Percentiles rank a stretch among this genome's conserved stretches.
Evolutionary conservation across 345 rosid genomes (phyloP).

Genomic region (Bruguiera parviflora): DNA sequence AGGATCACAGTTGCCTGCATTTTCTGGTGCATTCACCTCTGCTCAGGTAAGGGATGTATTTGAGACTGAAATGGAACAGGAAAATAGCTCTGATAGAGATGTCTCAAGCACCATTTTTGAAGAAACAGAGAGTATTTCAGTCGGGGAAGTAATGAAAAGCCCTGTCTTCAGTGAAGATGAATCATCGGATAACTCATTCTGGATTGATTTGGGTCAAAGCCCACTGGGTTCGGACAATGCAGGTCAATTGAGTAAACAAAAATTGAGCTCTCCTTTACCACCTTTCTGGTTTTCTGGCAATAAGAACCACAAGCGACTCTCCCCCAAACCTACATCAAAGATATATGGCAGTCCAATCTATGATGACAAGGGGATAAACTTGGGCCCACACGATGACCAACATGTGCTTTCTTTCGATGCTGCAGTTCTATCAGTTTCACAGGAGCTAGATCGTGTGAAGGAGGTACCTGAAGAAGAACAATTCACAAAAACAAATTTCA

Average conservation of each 20-base stretch:
- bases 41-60: slow-evolving; percentile 93
- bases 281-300: slow-evolving; percentile 66
- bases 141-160: slow-evolving; percentile 97
- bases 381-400: slow-evolving; percentile 41
- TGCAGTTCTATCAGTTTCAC: slow-evolving; percentile 85
- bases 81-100: slow-evolving; percentile 75
- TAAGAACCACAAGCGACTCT: slow-evolving; percentile 58
- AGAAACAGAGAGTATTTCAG: slow-evolving; percentile 83
- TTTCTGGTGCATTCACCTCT: slow-evolving; percentile 86
- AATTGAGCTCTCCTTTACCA: slow-evolving; percentile 56
- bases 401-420: slow-evolving; percentile 86
- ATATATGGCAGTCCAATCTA: slow-evolving; percentile 64
- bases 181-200: slow-evolving; percentile 77
- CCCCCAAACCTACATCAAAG: slow-evolving; percentile 59
- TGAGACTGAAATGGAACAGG: slow-evolving; percentile 85
- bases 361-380: slow-evolving; percentile 50
- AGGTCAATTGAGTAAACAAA: slow-evolving; percentile 52
- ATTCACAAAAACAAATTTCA: slow-evolving; percentile 19
- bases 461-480: slow-evolving; percentile 55
- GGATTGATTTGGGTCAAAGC: slow-evolving; percentile 98
- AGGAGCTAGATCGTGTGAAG: slow-evolving; percentile 56
- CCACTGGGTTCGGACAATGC: slow-evolving; percentile 69
- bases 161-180: slow-evolving; percentile 97
- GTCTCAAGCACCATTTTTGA: slow-evolving; percentile 88
- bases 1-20: slow-evolving; percentile 74